Evolutionary conservation across 208 protist genomes (phyloP).

Genomic region (Wallacemonas sp.): DNA sequence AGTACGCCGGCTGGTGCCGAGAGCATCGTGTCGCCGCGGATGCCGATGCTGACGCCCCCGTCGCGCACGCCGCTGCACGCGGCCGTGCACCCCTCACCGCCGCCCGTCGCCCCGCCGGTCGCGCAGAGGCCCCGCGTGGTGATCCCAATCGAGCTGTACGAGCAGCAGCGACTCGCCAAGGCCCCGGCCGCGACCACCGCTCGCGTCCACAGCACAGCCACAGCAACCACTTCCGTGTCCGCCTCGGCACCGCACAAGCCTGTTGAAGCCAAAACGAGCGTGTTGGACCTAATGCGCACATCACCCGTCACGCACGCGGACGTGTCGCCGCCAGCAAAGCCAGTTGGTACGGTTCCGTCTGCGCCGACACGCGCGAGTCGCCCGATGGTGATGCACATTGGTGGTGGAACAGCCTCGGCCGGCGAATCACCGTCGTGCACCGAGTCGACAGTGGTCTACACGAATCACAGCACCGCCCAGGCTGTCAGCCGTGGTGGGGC

Average conservation of each 20-base stretch:
- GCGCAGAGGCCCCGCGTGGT: neutral
- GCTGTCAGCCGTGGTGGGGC: neutral
- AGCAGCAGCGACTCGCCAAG: conserved; percentile 1
- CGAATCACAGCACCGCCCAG: neutral
- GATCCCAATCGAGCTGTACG: neutral
- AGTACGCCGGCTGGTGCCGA: neutral
- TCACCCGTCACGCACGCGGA: neutral
- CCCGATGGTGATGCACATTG: too few relatives aligned
- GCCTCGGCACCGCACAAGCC: neutral
- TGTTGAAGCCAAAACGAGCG: neutral
- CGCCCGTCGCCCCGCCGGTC: neutral
- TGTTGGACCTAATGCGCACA: neutral
- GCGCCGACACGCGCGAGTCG: too few relatives aligned
- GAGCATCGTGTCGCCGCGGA: neutral
- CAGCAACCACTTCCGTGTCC: neutral
- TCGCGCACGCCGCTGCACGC: neutral
- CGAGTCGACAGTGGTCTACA: too few relatives aligned
- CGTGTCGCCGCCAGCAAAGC: neutral
- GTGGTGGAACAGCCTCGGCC: too few relatives aligned
- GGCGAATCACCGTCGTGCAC: too few relatives aligned
- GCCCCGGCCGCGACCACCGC: neutral
- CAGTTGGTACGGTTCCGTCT: neutral
- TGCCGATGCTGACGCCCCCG: neutral
- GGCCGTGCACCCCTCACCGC: neutral
- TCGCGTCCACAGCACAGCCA: neutral